Evolutionary conservation across 495 filamentous ascomycete genomes (phyloP), one percentile per base, ranked within the genome.

Genomic region (Daldinia vernicosa): DNA sequence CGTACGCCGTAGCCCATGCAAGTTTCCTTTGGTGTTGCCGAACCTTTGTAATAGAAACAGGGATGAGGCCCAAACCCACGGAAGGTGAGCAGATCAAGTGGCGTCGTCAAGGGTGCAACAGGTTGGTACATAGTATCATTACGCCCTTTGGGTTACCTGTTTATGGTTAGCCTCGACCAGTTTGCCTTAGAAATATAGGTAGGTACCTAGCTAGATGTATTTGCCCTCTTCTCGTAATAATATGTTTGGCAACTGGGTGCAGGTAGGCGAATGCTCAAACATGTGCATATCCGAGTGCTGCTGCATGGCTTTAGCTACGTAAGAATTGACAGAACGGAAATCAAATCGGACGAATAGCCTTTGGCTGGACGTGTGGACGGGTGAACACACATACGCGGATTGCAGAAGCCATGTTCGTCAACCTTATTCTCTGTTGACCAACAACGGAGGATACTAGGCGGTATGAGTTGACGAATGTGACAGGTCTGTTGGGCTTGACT

Each of bases 41-140:
- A 73, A 73, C 66, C 51, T 73, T 73, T 61, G 66, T 66, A 60
- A 69, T 66, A 51, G 70, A 69, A 69, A 61, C 70, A 73, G 70
- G 70, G 70, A 73, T 73, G 35, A 58, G 57, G 52, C 70, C 70
- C 66, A 69, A 73, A 60, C 53, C 70, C 65, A 69, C 56, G 66
- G 70, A 66, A 66, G 40, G 62, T 60, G 43, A 66, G 54, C 52
- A 69, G 70, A 69, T 69, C 66, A 66, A 66, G 66, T 69, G 70
- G 70, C 70, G 62, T 63, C 70, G 60, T 73, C 66, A 66, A 69
- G 70, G 70, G 51, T 73, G 62, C 39, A 50, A 47, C 57, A 66
- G 60, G 65, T 61, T 61, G 56, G 59, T 66, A n/a, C n/a, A n/a
- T n/a, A n/a, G n/a, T n/a, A 57, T 69, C 61, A 69, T 54, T 19